Evolutionary conservation across 2,329 filamentous ascomycete species (phyloP).

Genomic region (Nemania diffusa): DNA sequence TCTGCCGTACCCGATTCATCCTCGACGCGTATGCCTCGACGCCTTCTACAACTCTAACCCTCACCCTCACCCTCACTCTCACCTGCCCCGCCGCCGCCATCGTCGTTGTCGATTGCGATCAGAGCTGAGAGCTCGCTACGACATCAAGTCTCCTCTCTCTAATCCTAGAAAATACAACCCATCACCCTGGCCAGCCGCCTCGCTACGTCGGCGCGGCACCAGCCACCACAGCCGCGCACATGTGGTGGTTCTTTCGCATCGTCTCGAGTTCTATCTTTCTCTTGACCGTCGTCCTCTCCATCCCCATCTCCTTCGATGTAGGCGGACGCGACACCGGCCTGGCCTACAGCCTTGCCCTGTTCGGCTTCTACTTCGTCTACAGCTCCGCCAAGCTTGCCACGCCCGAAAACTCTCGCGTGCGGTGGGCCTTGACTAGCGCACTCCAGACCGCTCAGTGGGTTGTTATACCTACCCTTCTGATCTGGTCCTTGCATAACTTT

Average conservation of each 20-base stretch:
- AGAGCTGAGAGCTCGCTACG: slow-evolving; percentile 11
- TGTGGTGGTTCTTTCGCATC: slow-evolving; percentile 85
- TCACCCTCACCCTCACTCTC: not conserved
- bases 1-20: not conserved
- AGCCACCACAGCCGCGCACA: slow-evolving; percentile 62
- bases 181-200: slow-evolving; percentile 48
- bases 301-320: slow-evolving; percentile 97
- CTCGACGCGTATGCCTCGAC: slow-evolving; percentile 18
- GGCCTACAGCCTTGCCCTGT: slow-evolving; percentile 90
- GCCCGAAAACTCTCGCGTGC: slow-evolving; percentile 79
- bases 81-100: no score
- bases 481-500: slow-evolving; percentile 96
- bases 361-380: slow-evolving; percentile 90
- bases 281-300: slow-evolving; percentile 90
- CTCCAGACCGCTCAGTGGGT: slow-evolving; percentile 86
- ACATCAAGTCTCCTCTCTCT: not conserved
- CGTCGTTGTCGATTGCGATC: slow-evolving; percentile 12
- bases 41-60: not conserved
- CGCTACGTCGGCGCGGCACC: slow-evolving; percentile 49
- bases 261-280: slow-evolving; percentile 87
- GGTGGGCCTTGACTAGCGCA: slow-evolving; percentile 74
- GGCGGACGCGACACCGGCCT: slow-evolving; percentile 93
- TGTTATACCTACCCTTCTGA: slow-evolving; percentile 84
- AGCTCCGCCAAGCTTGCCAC: slow-evolving; percentile 83
- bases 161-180: not conserved